A percentile compares a stretch with the other conserved stretches of the same genome.
phyloP scores from a whole-genome alignment of 371 early-diverging fungal genomes.

The Catenaria anguillulae region DNA sequence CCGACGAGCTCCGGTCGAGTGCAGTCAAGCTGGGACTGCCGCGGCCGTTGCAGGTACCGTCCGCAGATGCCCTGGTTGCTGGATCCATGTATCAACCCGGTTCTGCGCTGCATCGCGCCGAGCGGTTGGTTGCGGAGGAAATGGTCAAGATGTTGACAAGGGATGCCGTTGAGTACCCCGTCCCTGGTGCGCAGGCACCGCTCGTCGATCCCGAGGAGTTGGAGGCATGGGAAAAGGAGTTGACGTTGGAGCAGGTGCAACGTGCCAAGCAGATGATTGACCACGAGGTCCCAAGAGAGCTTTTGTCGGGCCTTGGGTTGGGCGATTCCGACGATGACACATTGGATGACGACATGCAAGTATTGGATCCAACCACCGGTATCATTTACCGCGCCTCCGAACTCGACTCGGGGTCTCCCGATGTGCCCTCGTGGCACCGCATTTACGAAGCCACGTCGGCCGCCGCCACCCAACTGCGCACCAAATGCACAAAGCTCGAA shows the following conservation, averaged over 20 bases:
- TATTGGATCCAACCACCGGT: not conserved
- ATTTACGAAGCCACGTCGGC: conserved; percentile 11
- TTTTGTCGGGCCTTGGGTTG: not conserved
- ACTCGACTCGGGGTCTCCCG: not conserved
- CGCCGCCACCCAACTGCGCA: conserved; percentile 34
- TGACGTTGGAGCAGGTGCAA: too few relatives aligned
- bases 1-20: conserved; percentile 31
- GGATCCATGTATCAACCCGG: conserved; percentile 4
- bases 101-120: conserved; percentile 16
- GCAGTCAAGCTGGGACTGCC: conserved; percentile 62
- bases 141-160: conserved; percentile 37
- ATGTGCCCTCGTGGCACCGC: conserved; percentile 3
- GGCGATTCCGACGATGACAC: not conserved
- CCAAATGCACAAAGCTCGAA: conserved; percentile 66
- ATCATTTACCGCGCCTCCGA: not conserved
- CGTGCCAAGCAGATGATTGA: too few relatives aligned
- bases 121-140: conserved; percentile 45
- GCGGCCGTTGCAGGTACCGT: conserved; percentile 41
- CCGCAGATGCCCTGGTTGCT: conserved; percentile 8
- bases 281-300: not conserved
- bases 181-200: conserved; percentile 21
- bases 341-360: not conserved
- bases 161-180: conserved; percentile 58
- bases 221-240: too few relatives aligned
- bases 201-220: conserved; percentile 7